Evolutionary conservation across 176 grass and related monocot species (phyloP), one percentile per base, ranked within the genome.

Genomic region (Oryza longistaminata): DNA sequence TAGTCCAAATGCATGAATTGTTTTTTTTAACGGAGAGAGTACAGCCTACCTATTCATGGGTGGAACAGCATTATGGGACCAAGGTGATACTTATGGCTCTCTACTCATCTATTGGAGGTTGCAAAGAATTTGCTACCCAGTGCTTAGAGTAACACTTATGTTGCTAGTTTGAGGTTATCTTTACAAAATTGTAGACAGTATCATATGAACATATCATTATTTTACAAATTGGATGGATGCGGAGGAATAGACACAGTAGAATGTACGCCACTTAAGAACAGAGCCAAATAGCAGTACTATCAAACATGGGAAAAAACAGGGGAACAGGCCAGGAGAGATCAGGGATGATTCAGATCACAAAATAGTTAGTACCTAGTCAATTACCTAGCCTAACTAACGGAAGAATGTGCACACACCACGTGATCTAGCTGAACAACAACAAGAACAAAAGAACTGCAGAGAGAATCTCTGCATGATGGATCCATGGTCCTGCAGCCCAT

Each of bases 301-400:
- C 6, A 61, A 39, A 80, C 75, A 84, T 5, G 21, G 60, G 14
- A 74, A 83, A 64, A 12, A 2, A 1, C 48, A 34, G 6, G 9
- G 39, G 19, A 64, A 43, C 33, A 72, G 87, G 83, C 74, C 64
- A 62, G 48, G 50, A 64, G 52, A 85, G 64, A 66, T 67, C 58
- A 43, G 48, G 21, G 53, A 31, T 2, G 29, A 58, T 58, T 85
- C 49, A 71, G 71, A 55, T 48, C 53, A 44, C 53, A 55, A 55
- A 19, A 61, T 62, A n/a, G 58, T 24, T 62, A 9, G 21, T 61
- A 61, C 21, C 17, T 31, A 24, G 72, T 77, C 71, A 82, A 71
- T 72, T 77, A 48, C 25, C 81, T 50, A 66, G 42, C 64, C 35
- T 71, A 82, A 43, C 87, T 70, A 89, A 85, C 76, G 10, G 71